Percentiles rank a stretch among this genome's conserved stretches.
phyloP scores from a whole-genome alignment of 306 rosid genomes.

The Citrullus mucosospermus region DNA sequence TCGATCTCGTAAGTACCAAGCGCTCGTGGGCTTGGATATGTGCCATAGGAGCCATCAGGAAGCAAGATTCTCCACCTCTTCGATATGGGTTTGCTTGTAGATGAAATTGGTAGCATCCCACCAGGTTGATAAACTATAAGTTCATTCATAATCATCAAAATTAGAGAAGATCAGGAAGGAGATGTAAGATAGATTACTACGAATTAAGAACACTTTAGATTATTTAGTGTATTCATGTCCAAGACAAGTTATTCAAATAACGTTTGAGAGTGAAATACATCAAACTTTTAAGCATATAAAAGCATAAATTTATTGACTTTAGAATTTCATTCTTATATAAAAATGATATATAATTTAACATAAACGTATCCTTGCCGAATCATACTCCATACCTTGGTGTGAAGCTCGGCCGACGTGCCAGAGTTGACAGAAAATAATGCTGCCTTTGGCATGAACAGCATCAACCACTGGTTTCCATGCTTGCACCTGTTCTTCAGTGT shows the following conservation, averaged over 20 bases:
- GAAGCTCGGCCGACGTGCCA: slow-evolving; percentile 99
- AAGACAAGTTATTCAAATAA: neutral
- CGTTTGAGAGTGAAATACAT: too few relatives aligned
- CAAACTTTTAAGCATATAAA: too few relatives aligned
- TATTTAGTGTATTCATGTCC: neutral
- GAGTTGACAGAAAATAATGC: slow-evolving; percentile 71
- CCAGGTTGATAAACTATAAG: slow-evolving; percentile 62
- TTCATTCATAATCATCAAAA: neutral
- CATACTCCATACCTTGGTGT: slow-evolving; percentile 28
- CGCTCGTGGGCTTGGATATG: slow-evolving; percentile 48
- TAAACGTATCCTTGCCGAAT: too few relatives aligned
- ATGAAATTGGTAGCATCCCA: slow-evolving; percentile 61
- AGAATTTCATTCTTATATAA: too few relatives aligned
- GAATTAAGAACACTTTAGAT: neutral
- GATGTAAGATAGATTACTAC: neutral
- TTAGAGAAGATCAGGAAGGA: neutral
- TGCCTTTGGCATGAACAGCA: slow-evolving; percentile 78
- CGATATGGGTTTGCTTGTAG: slow-evolving; percentile 51
- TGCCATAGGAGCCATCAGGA: slow-evolving; percentile 71
- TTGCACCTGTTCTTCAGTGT: slow-evolving; percentile 44
- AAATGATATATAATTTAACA: too few relatives aligned
- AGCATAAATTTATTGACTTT: too few relatives aligned
- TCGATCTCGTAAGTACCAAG: slow-evolving; percentile 38
- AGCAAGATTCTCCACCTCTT: slow-evolving; percentile 56
- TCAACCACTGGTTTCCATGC: slow-evolving; percentile 81